Conservation (phyloP, 139 green algal genomes). For the Edaphochlamys debaryana region DNA sequence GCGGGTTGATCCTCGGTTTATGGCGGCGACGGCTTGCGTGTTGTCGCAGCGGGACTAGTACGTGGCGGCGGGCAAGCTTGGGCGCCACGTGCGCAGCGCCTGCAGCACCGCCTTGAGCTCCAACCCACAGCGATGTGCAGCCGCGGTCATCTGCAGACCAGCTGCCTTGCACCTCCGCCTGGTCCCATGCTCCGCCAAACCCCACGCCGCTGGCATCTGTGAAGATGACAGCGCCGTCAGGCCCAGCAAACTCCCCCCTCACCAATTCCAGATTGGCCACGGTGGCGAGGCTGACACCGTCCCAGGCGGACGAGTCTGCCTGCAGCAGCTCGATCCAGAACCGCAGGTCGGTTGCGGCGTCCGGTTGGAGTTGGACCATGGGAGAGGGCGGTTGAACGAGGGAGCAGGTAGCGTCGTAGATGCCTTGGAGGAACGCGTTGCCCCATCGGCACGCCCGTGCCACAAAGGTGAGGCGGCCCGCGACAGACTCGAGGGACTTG, state of each 20-base stretch:
- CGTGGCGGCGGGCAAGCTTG: not conserved
- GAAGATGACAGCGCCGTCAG: slow-evolving; percentile 1
- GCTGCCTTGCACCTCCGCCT: not conserved
- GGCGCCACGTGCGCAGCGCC: not conserved
- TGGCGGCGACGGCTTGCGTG: not conserved
- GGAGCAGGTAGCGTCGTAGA: not conserved
- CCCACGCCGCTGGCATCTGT: slow-evolving; percentile 25
- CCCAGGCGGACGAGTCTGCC: not conserved
- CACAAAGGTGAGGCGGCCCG: not conserved
- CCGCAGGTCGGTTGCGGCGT: not conserved
- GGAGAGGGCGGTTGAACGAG: not conserved
- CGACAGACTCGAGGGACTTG: not conserved
- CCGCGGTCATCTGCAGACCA: not conserved
- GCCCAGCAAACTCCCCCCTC: not conserved
- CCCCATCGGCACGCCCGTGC: slow-evolving; percentile 29
- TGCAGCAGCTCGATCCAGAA: not conserved
- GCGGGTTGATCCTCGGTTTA: not conserved
- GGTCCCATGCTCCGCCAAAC: not conserved
- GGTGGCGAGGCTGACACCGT: not conserved
- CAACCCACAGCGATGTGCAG: slow-evolving; percentile 1
- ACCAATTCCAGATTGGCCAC: slow-evolving; percentile 2
- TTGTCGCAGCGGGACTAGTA: not conserved
- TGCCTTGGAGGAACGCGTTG: not conserved
- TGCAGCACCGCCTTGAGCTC: not conserved
- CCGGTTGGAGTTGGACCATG: not conserved